Conservation (phyloP, 257 asterid species). For the Solanum chiquidenum region DNA sequence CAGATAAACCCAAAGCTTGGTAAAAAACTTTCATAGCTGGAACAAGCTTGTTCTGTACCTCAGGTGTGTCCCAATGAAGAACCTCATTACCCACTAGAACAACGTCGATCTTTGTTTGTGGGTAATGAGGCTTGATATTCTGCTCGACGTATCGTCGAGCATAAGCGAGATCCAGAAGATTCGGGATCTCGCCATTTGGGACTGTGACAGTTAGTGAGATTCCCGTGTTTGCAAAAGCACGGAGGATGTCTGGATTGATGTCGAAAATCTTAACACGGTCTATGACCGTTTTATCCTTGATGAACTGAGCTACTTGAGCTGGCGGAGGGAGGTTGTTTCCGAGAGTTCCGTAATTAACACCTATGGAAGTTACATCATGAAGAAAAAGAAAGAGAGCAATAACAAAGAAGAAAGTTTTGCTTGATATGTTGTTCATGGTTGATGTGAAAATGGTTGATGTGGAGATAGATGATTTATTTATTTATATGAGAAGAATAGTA, state of each 20-base stretch:
- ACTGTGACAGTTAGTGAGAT: constrained; percentile 70
- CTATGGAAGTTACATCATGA: constrained; percentile 37
- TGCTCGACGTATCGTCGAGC: constrained; percentile 41
- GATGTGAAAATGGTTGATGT: neutral
- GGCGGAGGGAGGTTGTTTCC: constrained; percentile 91
- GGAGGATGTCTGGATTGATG: constrained; percentile 71
- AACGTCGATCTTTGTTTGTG: constrained; percentile 49
- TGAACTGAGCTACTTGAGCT: constrained; percentile 57
- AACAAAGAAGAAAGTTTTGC: neutral
- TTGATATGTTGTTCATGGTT: neutral
- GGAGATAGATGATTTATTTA: neutral
- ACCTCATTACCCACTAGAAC: constrained; percentile 75
- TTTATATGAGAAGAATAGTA: neutral
- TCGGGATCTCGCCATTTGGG: constrained; percentile 78
- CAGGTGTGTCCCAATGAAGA: constrained; percentile 90
- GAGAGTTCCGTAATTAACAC: constrained; percentile 83
- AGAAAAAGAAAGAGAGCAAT: neutral
- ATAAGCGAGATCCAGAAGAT: constrained; percentile 22
- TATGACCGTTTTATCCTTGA: constrained; percentile 51
- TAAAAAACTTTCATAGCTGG: constrained; percentile 55
- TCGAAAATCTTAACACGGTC: constrained; percentile 79
- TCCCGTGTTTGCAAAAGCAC: constrained; percentile 72
- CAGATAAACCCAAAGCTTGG: constrained; percentile 28
- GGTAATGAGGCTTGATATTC: constrained; percentile 55
- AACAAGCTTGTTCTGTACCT: constrained; percentile 49